These are phyloP conservation scores for Pestalotiopsis sp. DNA, from an alignment of 2,329 filamentous ascomycete genomes.

Conservation along the genomic window DNA sequence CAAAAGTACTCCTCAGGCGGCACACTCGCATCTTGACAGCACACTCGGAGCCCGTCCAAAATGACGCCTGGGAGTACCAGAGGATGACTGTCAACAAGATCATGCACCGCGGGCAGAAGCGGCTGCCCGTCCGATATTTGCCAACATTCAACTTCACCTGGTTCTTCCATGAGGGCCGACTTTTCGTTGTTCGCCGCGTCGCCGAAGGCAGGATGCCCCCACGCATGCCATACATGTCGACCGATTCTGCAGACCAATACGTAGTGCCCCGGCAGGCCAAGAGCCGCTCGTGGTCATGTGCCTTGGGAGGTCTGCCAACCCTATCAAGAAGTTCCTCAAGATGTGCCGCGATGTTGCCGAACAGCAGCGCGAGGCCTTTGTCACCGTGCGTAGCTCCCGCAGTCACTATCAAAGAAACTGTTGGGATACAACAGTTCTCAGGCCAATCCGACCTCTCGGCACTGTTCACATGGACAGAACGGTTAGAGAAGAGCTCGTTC, in stretches of 20 bases:
- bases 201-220: slow-evolving; percentile 18
- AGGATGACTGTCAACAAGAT: slow-evolving; percentile 27
- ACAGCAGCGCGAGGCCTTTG: slow-evolving; percentile 36
- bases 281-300: slow-evolving; percentile 42
- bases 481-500: slow-evolving; percentile 65
- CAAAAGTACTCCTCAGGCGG: slow-evolving; percentile 33
- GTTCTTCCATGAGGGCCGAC: slow-evolving; percentile 34
- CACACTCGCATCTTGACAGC: slow-evolving; percentile 37
- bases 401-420: slow-evolving; percentile 23
- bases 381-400: slow-evolving; percentile 37
- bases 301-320: slow-evolving; percentile 35
- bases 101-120: slow-evolving; percentile 35
- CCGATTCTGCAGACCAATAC: slow-evolving; percentile 34
- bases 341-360: slow-evolving; percentile 34
- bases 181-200: slow-evolving; percentile 40
- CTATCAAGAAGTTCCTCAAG: slow-evolving; percentile 33
- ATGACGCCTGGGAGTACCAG: slow-evolving; percentile 34
- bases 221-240: slow-evolving; percentile 14
- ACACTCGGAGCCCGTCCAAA: slow-evolving; percentile 32
- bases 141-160: slow-evolving; percentile 40
- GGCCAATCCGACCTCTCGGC: slow-evolving; percentile 34
- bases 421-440: slow-evolving; percentile 40
- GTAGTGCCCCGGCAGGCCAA: slow-evolving; percentile 35
- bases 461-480: slow-evolving; percentile 39
- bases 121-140: slow-evolving; percentile 38